Percentiles rank a stretch among this genome's conserved stretches.
Evolutionary conservation across 306 rosid species (phyloP).

Genomic region (Pachyrhizus erosus): DNA sequence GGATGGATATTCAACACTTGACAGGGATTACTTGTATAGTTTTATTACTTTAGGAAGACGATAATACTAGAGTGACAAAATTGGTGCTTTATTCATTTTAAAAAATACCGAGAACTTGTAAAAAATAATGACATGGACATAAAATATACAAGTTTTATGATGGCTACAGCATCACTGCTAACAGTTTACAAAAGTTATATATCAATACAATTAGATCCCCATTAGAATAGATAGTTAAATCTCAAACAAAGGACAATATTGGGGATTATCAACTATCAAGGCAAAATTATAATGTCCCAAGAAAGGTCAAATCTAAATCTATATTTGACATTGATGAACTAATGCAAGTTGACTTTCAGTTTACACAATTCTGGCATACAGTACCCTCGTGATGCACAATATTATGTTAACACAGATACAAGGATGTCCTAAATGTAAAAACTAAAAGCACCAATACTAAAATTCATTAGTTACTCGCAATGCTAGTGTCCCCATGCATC

Average conservation of each 20-base stretch:
- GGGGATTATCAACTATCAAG: background rate
- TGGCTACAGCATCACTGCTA: background rate
- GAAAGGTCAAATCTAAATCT: background rate
- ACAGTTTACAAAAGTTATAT: background rate
- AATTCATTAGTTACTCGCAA: conserved; percentile 18
- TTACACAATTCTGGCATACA: background rate
- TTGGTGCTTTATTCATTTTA: background rate
- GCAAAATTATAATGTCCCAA: conserved; percentile 7
- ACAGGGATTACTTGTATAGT: background rate
- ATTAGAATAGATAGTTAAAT: conserved; percentile 12
- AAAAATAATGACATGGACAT: background rate
- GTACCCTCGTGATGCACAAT: background rate
- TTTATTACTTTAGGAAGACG: background rate
- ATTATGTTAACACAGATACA: background rate
- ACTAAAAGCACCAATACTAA: background rate
- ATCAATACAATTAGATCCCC: conserved; percentile 23
- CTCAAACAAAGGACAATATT: background rate
- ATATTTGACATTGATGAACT: background rate
- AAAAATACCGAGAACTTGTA: background rate
- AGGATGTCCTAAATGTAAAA: conserved; percentile 10
- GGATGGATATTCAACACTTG: background rate
- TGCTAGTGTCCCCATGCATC: conserved; percentile 23
- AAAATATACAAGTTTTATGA: background rate
- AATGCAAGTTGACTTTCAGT: background rate
- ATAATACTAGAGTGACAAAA: background rate